Evolutionary conservation across 768 basidiomycete species (phyloP), one percentile per base, ranked within the genome.

Genomic region (Coprinopsis strossmayeri): DNA sequence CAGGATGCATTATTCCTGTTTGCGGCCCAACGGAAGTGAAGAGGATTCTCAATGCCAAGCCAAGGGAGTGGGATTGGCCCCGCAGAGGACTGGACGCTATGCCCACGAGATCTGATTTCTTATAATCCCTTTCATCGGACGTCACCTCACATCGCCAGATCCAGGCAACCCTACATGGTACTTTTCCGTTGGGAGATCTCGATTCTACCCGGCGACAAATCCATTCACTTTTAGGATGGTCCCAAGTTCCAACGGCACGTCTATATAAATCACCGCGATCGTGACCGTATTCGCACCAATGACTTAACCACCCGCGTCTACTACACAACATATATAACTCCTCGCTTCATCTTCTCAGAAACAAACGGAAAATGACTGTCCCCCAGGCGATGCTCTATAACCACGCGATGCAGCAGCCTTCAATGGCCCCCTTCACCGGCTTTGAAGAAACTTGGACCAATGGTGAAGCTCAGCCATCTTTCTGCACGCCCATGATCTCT

Each of bases 61-160:
- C 26, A 3, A 20, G 27, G 7, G 3, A 32, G 12, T n/a, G 5
- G 26, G 30, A n/a, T 45, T 25, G 12, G 25, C 43, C 43, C 43
- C 26, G 25, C 40, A 45, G 30, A 45, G 18, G 32, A 46, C 23
- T 40, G 43, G 45, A 46, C 44, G 50, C 23, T 20, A n/a, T 30
- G 28, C 35, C 48, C 50, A 51, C 37, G 50, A 51, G 50, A 51
- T 51, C 49, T 34, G 18, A 25, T 7, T 28, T 45, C 41, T 46
- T 35, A 17, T 42, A 9, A 35, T 15, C 26, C 27, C 32, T 34
- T 38, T 51, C 21, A 50, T 11, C 35, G 45, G 38, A 51, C 38
- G 50, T 46, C 44, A 51, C 50, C 13, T 44, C 37, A 24, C 20
- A 27, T 43, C 34, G 21, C 39, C 40, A 44, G 50, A 51, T 51